Percentiles rank a stretch among this genome's conserved stretches.
phyloP scores from a whole-genome alignment of 495 filamentous ascomycete species.

The Immersiella caudata region DNA sequence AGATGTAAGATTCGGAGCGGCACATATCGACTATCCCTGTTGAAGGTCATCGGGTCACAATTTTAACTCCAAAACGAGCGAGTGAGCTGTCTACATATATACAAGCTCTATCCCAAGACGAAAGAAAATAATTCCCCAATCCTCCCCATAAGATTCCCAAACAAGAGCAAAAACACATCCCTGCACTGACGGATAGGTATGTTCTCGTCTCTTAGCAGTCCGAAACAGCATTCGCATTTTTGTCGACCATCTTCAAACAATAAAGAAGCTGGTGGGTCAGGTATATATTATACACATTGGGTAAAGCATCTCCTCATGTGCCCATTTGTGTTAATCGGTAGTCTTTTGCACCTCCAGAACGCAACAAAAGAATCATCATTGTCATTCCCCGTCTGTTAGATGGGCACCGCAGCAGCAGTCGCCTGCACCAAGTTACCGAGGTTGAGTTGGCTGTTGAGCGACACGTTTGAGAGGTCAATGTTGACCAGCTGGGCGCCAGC shows the following conservation, averaged over 20 bases:
- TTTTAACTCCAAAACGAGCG: neutral
- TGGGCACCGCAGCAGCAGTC: constrained; percentile 19
- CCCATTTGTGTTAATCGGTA: neutral
- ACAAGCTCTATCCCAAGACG: neutral
- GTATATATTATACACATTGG: constrained; percentile 14
- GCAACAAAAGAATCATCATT: neutral
- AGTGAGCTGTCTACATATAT: neutral
- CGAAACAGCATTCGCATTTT: constrained; percentile 5
- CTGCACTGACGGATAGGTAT: neutral
- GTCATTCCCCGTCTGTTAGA: neutral
- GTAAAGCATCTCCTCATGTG: neutral
- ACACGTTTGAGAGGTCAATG: constrained; percentile 39
- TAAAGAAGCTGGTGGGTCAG: constrained; percentile 1
- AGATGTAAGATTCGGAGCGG: too few relatives aligned
- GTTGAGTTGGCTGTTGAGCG: constrained; percentile 38
- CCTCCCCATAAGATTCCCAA: neutral
- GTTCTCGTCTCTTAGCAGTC: neutral
- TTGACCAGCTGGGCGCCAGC: constrained; percentile 24
- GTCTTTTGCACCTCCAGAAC: neutral
- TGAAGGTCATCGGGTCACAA: too few relatives aligned
- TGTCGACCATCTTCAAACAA: neutral
- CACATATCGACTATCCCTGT: too few relatives aligned
- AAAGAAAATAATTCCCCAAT: neutral
- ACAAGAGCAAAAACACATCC: neutral
- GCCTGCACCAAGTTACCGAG: constrained; percentile 39